Evolutionary conservation across 179 eudicot genomes (phyloP), one percentile per base, ranked within the genome.

Genomic region (Beta lomatogona): DNA sequence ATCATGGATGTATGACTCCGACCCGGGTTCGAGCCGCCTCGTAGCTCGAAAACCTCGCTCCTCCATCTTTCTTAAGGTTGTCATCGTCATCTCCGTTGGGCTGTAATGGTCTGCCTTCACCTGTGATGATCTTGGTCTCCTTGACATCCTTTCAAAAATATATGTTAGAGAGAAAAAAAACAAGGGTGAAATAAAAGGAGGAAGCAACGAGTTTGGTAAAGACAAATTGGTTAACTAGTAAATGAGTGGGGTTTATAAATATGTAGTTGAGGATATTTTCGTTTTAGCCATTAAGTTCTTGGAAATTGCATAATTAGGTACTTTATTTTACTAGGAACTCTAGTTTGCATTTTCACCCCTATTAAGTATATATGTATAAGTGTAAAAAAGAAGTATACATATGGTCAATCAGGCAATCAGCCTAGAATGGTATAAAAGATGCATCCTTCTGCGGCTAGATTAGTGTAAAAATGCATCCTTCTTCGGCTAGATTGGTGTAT

Each of bases 1-100:
- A 15, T 84, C 86, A 81, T 84, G 86, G 14, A 80, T 12, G 21
- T 21, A 84, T 0, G 81, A 71, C 4, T 41, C n/a, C 19, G 48
- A 11, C 21, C 73, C 65, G 0, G 52, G 44, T 9, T 65, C 79
- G 6, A 9, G 48, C 5, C 45, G 41, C 0, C 9, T 13, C 4
- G 31, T 6, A 0, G 3, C 3, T 0, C 8, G 13, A 22, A 4
- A 44, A 1, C 74, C 77, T 36, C 11, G 48, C 13, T 13, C 7
- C 12, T 14, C 46, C 44, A 84, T 19, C n/a, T 25, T 80, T 0
- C 57, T 63, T 14, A 84, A 6, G 0, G 86, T 71, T 5, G 77
- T 55, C n/a, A 76, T 48, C 0, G 80, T 84, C 75, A 71, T 21
- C 6, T 55, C 15, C 1, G 83, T 59, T 55, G 52, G 78, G 1